Evolutionary conservation across 768 basidiomycete genomes (phyloP).

Genomic region (Melanogaster broomeanus): DNA sequence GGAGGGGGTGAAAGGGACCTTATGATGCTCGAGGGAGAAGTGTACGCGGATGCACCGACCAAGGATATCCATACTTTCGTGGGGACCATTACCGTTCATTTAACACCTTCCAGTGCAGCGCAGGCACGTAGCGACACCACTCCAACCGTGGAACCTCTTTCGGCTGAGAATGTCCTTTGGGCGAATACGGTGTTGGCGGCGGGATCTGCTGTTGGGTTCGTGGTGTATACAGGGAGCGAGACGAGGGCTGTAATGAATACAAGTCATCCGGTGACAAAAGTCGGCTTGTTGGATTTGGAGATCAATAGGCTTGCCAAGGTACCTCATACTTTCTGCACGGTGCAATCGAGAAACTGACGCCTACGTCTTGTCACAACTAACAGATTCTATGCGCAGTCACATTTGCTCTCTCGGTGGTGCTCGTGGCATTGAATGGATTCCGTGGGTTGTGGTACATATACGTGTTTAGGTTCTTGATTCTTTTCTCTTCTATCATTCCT

Average conservation of each 20-base stretch:
- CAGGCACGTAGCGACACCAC: slow-evolving; percentile 37
- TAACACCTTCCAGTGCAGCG: slow-evolving; percentile 23
- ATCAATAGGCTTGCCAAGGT: slow-evolving; percentile 97
- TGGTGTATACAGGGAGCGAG: slow-evolving; percentile 93
- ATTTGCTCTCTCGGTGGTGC: slow-evolving; percentile 84
- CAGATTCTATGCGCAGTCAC: slow-evolving; percentile 95
- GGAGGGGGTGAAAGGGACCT: slow-evolving; percentile 47
- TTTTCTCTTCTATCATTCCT: slow-evolving; percentile 98
- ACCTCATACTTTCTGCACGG: neutral
- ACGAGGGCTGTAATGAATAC: slow-evolving; percentile 99
- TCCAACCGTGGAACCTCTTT: slow-evolving; percentile 76
- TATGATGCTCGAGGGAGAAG: slow-evolving; percentile 74
- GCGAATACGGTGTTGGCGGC: slow-evolving; percentile 97
- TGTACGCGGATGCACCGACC: slow-evolving; percentile 94
- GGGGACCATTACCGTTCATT: slow-evolving; percentile 83
- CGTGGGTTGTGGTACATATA: slow-evolving; percentile 95
- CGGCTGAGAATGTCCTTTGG: slow-evolving; percentile 96
- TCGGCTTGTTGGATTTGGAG: slow-evolving; percentile 89
- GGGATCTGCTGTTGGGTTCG: slow-evolving; percentile 88
- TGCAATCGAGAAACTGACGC: neutral
- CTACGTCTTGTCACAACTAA: neutral
- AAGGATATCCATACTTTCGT: slow-evolving; percentile 97
- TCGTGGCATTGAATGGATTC: slow-evolving; percentile 96
- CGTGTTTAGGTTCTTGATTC: slow-evolving; percentile 93
- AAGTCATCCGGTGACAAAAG: slow-evolving; percentile 93